These are phyloP conservation scores for Cubamyces sp. DNA, from an alignment of 768 basidiomycete genomes.

Conservation along the genomic window DNA sequence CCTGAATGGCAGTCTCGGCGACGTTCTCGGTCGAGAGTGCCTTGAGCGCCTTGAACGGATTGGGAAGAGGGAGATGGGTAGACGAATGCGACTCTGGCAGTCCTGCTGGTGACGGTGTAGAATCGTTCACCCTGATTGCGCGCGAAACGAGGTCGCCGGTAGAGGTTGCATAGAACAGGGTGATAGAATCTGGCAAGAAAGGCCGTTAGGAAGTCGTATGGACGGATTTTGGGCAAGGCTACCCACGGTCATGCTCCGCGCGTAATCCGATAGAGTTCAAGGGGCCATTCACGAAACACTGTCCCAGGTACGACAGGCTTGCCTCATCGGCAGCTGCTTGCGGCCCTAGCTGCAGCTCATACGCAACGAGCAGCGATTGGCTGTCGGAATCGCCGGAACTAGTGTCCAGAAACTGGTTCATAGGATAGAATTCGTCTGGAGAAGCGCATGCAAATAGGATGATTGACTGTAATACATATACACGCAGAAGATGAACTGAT, in stretches of 20 bases:
- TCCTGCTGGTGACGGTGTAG: slow-evolving; percentile 31
- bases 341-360: slow-evolving; percentile 41
- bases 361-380: slow-evolving; percentile 44
- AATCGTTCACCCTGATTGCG: slow-evolving; percentile 38
- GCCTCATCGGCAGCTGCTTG: slow-evolving; percentile 39
- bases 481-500: not conserved
- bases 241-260: slow-evolving; percentile 52
- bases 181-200: slow-evolving; percentile 37
- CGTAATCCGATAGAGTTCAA: slow-evolving; percentile 50
- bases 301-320: slow-evolving; percentile 51
- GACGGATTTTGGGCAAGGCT: not conserved
- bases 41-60: slow-evolving; percentile 63
- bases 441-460: slow-evolving; percentile 53
- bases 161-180: slow-evolving; percentile 47
- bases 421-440: slow-evolving; percentile 40
- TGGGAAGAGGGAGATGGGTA: slow-evolving; percentile 53
- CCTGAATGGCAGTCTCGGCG: slow-evolving; percentile 29
- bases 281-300: slow-evolving; percentile 58
- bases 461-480: slow-evolving; percentile 18
- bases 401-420: slow-evolving; percentile 25
- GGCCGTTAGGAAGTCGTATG: not conserved
- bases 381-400: slow-evolving; percentile 33
- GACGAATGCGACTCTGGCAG: slow-evolving; percentile 37
- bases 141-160: slow-evolving; percentile 51
- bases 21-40: slow-evolving; percentile 54